phyloP scores from a whole-genome alignment of 257 asterid species.

The Gardenia jasminoides region DNA sequence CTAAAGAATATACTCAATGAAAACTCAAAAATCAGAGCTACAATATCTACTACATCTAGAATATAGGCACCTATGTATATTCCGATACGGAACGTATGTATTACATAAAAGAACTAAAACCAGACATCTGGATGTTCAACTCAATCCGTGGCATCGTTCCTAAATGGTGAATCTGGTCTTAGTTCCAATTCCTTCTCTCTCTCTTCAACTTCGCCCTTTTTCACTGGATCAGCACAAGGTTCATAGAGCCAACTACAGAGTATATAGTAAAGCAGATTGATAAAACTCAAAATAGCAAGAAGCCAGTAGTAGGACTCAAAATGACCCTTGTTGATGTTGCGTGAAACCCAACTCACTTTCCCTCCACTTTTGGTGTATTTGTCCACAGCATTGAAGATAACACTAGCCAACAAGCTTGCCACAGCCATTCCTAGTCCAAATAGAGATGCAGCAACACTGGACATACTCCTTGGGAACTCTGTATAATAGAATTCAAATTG shows the following conservation, averaged over 20 bases:
- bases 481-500: conserved; percentile 62
- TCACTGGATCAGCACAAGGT: conserved; percentile 32
- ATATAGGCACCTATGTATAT: too few relatives aligned
- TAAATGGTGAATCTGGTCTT: not conserved
- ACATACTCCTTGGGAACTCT: conserved; percentile 61
- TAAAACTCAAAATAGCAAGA: conserved; percentile 39
- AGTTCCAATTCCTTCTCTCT: conserved; percentile 11
- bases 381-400: conserved; percentile 47
- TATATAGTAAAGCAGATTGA: conserved; percentile 43
- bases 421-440: conserved; percentile 55
- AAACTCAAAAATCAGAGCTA: not conserved
- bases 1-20: too few relatives aligned
- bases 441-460: conserved; percentile 53
- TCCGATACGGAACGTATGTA: too few relatives aligned
- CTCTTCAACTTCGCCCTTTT: conserved; percentile 17
- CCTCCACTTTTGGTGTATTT: conserved; percentile 31
- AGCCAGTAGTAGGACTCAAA: conserved; percentile 64
- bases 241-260: conserved; percentile 61
- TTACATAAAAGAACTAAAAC: too few relatives aligned
- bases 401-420: conserved; percentile 49
- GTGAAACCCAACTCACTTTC: conserved; percentile 59
- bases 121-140: not conserved
- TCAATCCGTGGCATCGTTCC: not conserved
- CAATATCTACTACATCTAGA: not conserved
- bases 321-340: conserved; percentile 49